Evolutionary conservation across 1,284 basidiomycete species (phyloP), one percentile per base, ranked within the genome.

Genomic region (Cutaneotrichosporon mucoides): DNA sequence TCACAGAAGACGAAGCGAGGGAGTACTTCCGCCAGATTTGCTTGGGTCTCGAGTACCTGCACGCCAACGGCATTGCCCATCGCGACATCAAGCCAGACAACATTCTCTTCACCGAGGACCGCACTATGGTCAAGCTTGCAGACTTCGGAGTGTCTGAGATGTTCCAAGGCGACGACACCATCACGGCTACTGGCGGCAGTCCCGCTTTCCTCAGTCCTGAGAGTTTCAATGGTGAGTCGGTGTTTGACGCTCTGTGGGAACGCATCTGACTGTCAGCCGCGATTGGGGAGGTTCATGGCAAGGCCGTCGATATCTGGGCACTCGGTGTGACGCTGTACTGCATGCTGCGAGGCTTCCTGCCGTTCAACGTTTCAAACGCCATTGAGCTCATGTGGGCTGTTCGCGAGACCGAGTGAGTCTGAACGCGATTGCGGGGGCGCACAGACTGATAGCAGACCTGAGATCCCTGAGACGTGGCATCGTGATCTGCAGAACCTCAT

Each of bases 91-190:
- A 82, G 67, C 81, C 81, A 0, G 81, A 82, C 66, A 83, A 84
- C 68, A 79, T 83, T 37, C 73, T 84, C 33, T 73, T 84, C 12
- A 77, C 76, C 10, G 72, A 73, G n/a, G 78, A 82, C 60, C 68
- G 73, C n/a, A 68, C 73, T 53, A 70, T 72, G 9, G 82, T 82
- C 73, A 84, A 84, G 68, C 75, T 84, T 50, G 82, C 80, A 65
- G 82, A 84, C 63, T 84, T 84, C 69, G 83, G 83, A 36, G 81
- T 84, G 0, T 82, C 81, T 1, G 82, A 84, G 57, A 82, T 84
- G 76, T 83, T 83, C 57, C 64, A 68, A 7, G 72, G 74, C 34
- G 79, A 82, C 56, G 80, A 82, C 66, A 66, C 68, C 40, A 73
- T 81, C 63, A 73, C 73, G 59, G 75, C 79, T 55, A 73, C 75